Evolutionary conservation across 2,329 filamentous ascomycete species (phyloP).

Genomic region (Berkeleyomyces rouxiae): DNA sequence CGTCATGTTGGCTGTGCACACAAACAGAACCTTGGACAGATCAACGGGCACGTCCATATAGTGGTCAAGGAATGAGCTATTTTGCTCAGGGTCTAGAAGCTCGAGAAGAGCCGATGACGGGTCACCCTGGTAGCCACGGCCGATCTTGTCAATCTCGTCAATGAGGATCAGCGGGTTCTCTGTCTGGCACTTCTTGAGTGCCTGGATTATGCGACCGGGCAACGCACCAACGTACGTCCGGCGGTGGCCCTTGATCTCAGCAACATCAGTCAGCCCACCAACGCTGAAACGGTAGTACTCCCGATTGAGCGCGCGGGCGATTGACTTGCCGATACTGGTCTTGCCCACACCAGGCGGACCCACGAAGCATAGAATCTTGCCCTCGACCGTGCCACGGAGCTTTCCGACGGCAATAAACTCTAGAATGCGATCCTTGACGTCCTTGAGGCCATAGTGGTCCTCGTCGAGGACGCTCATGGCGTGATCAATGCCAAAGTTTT

Average conservation of each 20-base stretch:
- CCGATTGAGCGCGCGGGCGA: constrained; percentile 81
- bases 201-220: constrained; percentile 92
- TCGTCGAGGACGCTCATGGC: constrained; percentile 83
- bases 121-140: constrained; percentile 88
- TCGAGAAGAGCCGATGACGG: constrained; percentile 88
- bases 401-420: constrained; percentile 98
- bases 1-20: constrained; percentile 97
- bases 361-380: constrained; percentile 95
- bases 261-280: constrained; percentile 88
- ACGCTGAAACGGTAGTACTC: constrained; percentile 99
- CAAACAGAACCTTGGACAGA: constrained; percentile 91
- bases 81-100: constrained; percentile 89
- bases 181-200: constrained; percentile 95
- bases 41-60: constrained; percentile 98
- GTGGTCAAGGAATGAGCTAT: constrained; percentile 91
- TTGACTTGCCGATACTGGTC: constrained; percentile 97
- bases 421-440: constrained; percentile 94
- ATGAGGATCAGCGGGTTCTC: constrained; percentile 95
- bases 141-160: constrained; percentile 97
- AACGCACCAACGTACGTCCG: constrained; percentile 92
- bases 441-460: constrained; percentile 91
- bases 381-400: constrained; percentile 87
- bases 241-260: constrained; percentile 95
- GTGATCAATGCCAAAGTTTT: constrained; percentile 91
- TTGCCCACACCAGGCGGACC: constrained; percentile 95